phyloP scores from a whole-genome alignment of 257 asterid species.

The Solanum chaucha region DNA sequence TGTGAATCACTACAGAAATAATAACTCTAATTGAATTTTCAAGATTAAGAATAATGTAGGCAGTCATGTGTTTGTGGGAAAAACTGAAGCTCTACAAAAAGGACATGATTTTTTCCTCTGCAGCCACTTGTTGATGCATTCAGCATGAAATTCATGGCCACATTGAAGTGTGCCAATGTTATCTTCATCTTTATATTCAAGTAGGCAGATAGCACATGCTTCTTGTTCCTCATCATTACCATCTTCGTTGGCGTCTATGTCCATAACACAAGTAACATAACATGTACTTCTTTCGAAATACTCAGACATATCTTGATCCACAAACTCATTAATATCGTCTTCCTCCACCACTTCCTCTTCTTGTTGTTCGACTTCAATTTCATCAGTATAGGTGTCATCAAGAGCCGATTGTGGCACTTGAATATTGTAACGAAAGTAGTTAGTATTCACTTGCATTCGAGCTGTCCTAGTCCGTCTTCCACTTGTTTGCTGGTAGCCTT shows the following conservation, averaged over 20 bases:
- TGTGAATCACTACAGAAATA: neutral
- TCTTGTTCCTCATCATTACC: too few relatives aligned
- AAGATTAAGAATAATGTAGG: neutral
- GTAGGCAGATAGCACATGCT: too few relatives aligned
- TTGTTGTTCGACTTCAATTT: too few relatives aligned
- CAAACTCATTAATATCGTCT: too few relatives aligned
- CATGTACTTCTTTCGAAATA: neutral
- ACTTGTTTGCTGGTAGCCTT: neutral
- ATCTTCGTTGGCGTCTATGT: neutral
- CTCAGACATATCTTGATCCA: neutral
- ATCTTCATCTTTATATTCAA: too few relatives aligned
- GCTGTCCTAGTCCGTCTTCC: neutral
- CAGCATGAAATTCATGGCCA: neutral
- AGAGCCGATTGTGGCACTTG: too few relatives aligned
- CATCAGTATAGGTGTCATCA: too few relatives aligned
- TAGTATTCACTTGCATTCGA: too few relatives aligned
- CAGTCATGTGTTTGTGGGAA: neutral
- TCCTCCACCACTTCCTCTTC: neutral
- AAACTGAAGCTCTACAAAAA: neutral
- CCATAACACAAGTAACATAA: neutral
- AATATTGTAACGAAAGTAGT: too few relatives aligned
- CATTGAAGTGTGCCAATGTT: neutral
- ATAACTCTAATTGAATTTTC: neutral
- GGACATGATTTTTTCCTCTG: neutral
- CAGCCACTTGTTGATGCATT: neutral